Evolutionary conservation across 176 grass and related monocot species (phyloP), one percentile per base, ranked within the genome.

Genomic region (Aegilops longissima): DNA sequence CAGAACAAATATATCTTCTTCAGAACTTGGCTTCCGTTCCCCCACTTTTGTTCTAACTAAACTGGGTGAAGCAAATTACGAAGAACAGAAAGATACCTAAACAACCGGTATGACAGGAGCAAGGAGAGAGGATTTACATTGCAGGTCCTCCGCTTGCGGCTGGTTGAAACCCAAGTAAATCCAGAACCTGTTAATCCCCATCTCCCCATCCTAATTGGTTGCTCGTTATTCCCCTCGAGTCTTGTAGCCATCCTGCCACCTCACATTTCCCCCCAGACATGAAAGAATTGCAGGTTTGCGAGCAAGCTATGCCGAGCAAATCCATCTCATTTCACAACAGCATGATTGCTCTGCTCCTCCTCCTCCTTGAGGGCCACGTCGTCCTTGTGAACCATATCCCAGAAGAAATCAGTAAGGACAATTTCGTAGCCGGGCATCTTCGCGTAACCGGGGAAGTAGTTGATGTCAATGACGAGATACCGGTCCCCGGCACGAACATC

Each of bases 401-500:
- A 91, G 85, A 98, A 98, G 83, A 98, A 98, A 88, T 93, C 90
- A 0, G 93, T 87, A 77, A 98, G 83, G 51, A 91, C 84, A 44
- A 58, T 89, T 78, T 98, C 95, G 64, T 98, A 98, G 21, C 81
- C 71, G 0, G 95, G 95, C 95, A 98, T 95, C 85, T 98, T 98
- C 9, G 93, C 93, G 75, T 98, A 98, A 0, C 91, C 95, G 5
- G 93, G 95, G 83, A 95, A 98, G 84, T 98, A 95, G 63, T 98
- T 98, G 89, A 98, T 98, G 84, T 98, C 95, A 82, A 95, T 93
- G 81, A 98, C 90, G 38, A 98, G 91, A 70, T 98, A 98, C 21
- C 89, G 87, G 27, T 91, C 90, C 30, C 93, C 95, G 9, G 85
- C 89, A 66, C 88, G 83, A 61, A 87, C 72, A 85, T 98, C 95